Percentiles rank a stretch among this genome's conserved stretches.
phyloP scores from a whole-genome alignment of 441 rosid genomes.

The Gossypium trilobum region DNA sequence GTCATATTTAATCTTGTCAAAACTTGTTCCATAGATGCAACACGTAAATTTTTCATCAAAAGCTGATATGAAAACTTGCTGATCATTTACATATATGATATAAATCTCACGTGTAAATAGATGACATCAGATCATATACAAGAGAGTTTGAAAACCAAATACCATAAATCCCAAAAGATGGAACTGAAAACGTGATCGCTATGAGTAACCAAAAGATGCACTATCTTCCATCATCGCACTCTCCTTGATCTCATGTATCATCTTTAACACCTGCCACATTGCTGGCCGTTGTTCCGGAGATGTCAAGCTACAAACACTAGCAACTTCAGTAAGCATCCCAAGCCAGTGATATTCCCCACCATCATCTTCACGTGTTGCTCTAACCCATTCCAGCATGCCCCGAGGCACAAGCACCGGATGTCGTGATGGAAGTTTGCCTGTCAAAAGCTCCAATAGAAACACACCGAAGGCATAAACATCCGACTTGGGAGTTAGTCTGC shows the following conservation, averaged over 20 bases:
- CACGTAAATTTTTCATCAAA: background rate
- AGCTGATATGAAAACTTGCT: too few species aligned
- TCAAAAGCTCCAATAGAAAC: conserved; percentile 66
- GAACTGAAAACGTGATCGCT: background rate
- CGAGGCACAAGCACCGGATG: conserved; percentile 45
- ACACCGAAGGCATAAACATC: conserved; percentile 79
- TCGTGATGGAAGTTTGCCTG: conserved; percentile 55
- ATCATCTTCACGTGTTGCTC: conserved; percentile 45
- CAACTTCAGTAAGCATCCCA: conserved; percentile 70
- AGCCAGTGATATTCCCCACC: conserved; percentile 43
- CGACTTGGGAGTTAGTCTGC: conserved; percentile 42
- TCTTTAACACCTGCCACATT: conserved; percentile 76
- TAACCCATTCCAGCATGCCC: conserved; percentile 68
- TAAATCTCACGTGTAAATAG: background rate
- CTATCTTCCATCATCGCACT: conserved; percentile 44
- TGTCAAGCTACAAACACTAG: conserved; percentile 53
- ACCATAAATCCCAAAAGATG: background rate
- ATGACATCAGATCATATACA: background rate
- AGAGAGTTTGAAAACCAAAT: background rate
- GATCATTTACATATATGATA: too few species aligned
- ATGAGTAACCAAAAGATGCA: conserved; percentile 23
- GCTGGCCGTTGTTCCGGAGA: conserved; percentile 74
- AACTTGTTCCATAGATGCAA: background rate
- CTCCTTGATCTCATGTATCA: conserved; percentile 73
- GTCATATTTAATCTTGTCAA: background rate